phyloP scores from a whole-genome alignment of 768 basidiomycete genomes.

The Auriscalpium vulgare region DNA sequence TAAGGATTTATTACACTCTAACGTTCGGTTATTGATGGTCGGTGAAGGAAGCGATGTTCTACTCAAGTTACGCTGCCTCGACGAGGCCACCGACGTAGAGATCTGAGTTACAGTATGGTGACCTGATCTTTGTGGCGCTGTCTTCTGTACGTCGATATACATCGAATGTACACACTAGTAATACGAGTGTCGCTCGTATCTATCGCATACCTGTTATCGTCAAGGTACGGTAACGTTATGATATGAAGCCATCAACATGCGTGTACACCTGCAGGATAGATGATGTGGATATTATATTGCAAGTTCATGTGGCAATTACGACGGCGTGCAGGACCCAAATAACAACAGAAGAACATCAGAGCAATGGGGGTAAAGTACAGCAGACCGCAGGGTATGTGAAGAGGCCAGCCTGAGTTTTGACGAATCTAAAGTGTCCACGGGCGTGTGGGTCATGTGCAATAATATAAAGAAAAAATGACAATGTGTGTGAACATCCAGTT shows the following conservation, averaged over 20 bases:
- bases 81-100: conserved; percentile 43
- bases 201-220: no score
- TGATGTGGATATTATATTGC: conserved; percentile 19
- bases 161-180: no score
- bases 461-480: conserved; percentile 2
- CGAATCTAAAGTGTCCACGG: neutral
- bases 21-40: neutral
- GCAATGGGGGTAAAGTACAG: conserved; percentile 34
- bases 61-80: conserved; percentile 45
- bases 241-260: no score
- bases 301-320: conserved; percentile 28
- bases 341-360: conserved; percentile 27
- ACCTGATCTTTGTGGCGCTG: no score
- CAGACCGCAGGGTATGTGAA: conserved; percentile 30
- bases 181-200: no score
- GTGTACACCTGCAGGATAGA: neutral
- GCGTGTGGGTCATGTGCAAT: neutral
- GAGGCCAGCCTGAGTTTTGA: conserved; percentile 5
- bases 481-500: conserved; percentile 14
- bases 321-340: conserved; percentile 22
- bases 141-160: no score
- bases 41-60: conserved; percentile 42
- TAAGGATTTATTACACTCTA: conserved; percentile 21
- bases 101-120: conserved; percentile 27
- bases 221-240: no score